Evolutionary conservation across 129 eudicot species (phyloP).

Genomic region (Mikania micrantha): DNA sequence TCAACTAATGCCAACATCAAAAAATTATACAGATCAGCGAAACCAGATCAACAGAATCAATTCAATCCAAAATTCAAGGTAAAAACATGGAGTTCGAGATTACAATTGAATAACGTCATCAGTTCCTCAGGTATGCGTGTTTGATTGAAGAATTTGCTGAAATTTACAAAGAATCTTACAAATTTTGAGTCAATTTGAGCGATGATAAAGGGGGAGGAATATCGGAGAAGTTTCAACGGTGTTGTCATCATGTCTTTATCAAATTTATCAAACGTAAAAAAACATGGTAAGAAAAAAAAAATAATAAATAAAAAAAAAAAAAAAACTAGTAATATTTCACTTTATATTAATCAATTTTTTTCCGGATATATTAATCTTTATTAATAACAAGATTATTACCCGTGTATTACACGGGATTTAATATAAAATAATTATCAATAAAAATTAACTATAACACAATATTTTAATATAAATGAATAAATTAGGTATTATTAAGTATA

Average conservation of each 20-base stretch:
- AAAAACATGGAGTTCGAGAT: conserved; percentile 32
- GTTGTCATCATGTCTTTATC: conserved; percentile 21
- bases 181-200: conserved; percentile 18
- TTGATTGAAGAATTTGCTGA: conserved; percentile 27
- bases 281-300: not conserved
- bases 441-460: no score
- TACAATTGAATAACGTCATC: conserved; percentile 33
- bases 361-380: no score
- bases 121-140: conserved; percentile 28
- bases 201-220: conserved; percentile 20
- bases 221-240: conserved; percentile 12
- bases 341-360: no score
- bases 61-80: conserved; percentile 4
- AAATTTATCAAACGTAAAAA: not conserved
- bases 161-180: not conserved
- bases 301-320: not conserved
- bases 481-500: no score
- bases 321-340: no score
- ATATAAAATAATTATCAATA: no score
- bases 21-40: not conserved
- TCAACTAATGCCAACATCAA: not conserved
- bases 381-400: no score
- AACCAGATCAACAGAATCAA: conserved; percentile 11
- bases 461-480: no score
- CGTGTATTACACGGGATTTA: no score